Conservation (phyloP, 129 eudicot species). For the Ambrosia trifida region DNA sequence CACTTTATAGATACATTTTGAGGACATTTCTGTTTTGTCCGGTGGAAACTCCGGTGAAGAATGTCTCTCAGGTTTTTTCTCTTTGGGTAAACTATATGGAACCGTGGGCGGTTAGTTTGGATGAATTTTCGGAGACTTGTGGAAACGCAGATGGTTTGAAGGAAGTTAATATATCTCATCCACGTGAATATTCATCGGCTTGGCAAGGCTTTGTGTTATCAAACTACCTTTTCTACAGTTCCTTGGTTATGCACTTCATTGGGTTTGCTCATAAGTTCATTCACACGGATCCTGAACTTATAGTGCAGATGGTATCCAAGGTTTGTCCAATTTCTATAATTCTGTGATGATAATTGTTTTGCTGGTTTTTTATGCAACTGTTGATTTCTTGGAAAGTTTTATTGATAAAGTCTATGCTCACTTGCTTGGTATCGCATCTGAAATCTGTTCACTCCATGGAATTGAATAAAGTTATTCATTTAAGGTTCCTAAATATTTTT, state of each 20-base stretch:
- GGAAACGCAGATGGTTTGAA: constrained; percentile 30
- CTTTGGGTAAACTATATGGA: constrained; percentile 80
- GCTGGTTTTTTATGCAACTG: background rate
- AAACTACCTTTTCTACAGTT: constrained; percentile 86
- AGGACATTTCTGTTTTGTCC: constrained; percentile 88
- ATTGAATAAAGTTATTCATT: background rate
- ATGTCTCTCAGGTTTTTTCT: constrained; percentile 76
- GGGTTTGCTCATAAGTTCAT: constrained; percentile 96
- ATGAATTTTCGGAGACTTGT: constrained; percentile 58
- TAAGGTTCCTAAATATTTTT: background rate
- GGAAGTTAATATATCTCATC: constrained; percentile 30
- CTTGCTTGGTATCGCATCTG: background rate
- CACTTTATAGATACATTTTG: constrained; percentile 77
- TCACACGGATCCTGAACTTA: constrained; percentile 71
- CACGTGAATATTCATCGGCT: constrained; percentile 59
- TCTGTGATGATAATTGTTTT: background rate
- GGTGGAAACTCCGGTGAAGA: constrained; percentile 74
- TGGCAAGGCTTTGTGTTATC: constrained; percentile 88
- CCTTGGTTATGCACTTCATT: constrained; percentile 92
- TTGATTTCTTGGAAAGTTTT: constrained; percentile 4
- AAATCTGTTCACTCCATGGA: constrained; percentile 1
- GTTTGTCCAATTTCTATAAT: constrained; percentile 42
- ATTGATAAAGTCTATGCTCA: background rate
- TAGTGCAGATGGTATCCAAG: constrained; percentile 85
- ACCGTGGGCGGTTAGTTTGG: constrained; percentile 73